Percentiles rank a stretch among this genome's conserved stretches.
These are phyloP conservation scores for Xerocomus potaroensis DNA, from an alignment of 768 basidiomycete genomes.

Conservation along the genomic window DNA sequence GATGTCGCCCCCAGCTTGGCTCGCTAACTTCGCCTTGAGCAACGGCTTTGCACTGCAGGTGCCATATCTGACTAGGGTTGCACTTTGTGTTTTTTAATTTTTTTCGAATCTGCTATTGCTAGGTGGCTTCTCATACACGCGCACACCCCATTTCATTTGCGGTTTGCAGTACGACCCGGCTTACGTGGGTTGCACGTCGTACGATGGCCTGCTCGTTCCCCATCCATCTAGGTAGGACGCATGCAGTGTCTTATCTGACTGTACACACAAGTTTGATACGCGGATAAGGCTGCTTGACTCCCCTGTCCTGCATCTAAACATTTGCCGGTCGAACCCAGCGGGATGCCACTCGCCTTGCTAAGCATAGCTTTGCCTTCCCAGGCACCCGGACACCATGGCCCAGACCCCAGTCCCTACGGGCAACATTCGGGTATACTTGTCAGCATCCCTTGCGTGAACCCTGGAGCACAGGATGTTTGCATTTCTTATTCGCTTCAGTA, in stretches of 20 bases:
- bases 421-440: neutral
- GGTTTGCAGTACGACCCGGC: neutral
- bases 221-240: neutral
- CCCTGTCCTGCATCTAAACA: slow-evolving; percentile 5
- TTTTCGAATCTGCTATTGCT: neutral
- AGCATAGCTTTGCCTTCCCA: neutral
- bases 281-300: neutral
- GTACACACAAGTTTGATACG: neutral
- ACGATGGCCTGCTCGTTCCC: slow-evolving; percentile 3
- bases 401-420: too few species aligned
- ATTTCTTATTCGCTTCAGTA: slow-evolving; percentile 2
- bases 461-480: neutral
- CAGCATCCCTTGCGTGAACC: slow-evolving; percentile 3
- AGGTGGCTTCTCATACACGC: neutral
- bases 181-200: neutral
- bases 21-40: too few species aligned
- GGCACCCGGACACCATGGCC: too few species aligned
- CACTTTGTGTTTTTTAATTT: too few species aligned
- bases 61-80: too few species aligned
- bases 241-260: neutral
- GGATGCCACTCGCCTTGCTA: slow-evolving; percentile 1
- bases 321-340: slow-evolving; percentile 2
- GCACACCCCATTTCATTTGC: neutral
- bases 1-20: neutral
- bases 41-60: too few species aligned